phyloP scores from a whole-genome alignment of 257 asterid genomes.

The Oldenlandia corymbosa region DNA sequence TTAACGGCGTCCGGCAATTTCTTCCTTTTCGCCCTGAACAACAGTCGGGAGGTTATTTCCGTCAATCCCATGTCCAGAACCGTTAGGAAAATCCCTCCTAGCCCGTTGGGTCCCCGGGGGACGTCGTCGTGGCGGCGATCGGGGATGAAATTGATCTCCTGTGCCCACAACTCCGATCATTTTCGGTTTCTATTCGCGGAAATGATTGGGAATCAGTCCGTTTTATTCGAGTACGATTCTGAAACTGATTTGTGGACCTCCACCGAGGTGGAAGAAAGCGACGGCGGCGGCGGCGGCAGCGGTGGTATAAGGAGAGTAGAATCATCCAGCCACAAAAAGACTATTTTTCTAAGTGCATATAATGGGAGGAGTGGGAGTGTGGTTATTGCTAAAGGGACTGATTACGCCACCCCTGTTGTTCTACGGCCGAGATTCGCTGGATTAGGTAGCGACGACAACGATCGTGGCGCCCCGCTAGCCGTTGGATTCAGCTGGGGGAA shows the following conservation, averaged over 20 bases:
- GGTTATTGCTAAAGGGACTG: constrained; percentile 21
- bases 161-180: constrained; percentile 15
- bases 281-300: background rate
- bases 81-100: constrained; percentile 34
- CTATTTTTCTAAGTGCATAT: constrained; percentile 28
- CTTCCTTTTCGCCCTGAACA: constrained; percentile 38
- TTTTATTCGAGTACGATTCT: constrained; percentile 33
- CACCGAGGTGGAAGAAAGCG: constrained; percentile 16
- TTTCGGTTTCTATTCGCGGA: constrained; percentile 37
- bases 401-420: constrained; percentile 9
- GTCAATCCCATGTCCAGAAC: constrained; percentile 29
- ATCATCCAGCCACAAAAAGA: background rate
- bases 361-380: constrained; percentile 31
- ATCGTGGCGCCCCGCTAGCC: constrained; percentile 8
- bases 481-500: constrained; percentile 27
- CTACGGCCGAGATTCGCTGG: constrained; percentile 28
- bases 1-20: constrained; percentile 38
- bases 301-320: background rate
- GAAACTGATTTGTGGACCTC: constrained; percentile 23
- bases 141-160: constrained; percentile 33
- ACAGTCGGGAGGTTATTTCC: constrained; percentile 35
- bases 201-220: constrained; percentile 16
- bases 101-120: constrained; percentile 44
- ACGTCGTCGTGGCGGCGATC: constrained; percentile 43
- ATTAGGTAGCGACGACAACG: background rate